Evolutionary conservation across 805 yeast genomes (phyloP), one percentile per base, ranked within the genome.

Genomic region (Saitoella complicata): DNA sequence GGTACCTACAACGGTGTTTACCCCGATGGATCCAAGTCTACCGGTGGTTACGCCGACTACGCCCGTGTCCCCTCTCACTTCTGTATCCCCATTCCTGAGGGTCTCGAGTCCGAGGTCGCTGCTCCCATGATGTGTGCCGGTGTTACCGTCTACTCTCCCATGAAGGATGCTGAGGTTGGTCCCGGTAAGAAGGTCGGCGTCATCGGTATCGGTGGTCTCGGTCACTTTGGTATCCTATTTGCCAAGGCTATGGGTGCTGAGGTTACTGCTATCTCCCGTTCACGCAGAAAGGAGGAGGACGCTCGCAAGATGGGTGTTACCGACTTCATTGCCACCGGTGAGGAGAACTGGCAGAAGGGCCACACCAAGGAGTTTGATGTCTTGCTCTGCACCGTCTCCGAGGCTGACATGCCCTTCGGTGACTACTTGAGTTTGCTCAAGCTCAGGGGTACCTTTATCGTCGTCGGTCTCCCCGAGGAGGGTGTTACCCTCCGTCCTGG

Each of bases 121-220:
- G 86, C 85, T 4, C 86, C 87, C 43, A 63, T 80, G 63, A 62
- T 79, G 64, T 80, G 88, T 66, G 88, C 84, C 45, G 88, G 88
- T 45, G 64, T 78, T 57, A 80, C 88, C 8, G 77, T 75, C 9
- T 80, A 65, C 63, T 71, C 82, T 6, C 88, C 88, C 45, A 60
- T 80, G 52, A 64, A 55, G 40, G 61, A 64, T 57, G 65, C 66
- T 45, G 69, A 68, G 35, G 66, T 63, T 53, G 73, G 70, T 45
- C 67, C 69, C 41, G 75, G 74, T 43, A 65, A 65, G 49, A 68
- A 63, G 39, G 78, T 77, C 42, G 82, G 78, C 38, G 61, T 77
- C 46, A 68, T 72, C 46, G 82, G 81, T 45, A 67, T 77, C 47
- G 83, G 83, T 43, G 83, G 83, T 33, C 67, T 77, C 46, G 83